phyloP scores from a whole-genome alignment of 2,329 filamentous ascomycete species.

The Clonostachys rhizophaga region DNA sequence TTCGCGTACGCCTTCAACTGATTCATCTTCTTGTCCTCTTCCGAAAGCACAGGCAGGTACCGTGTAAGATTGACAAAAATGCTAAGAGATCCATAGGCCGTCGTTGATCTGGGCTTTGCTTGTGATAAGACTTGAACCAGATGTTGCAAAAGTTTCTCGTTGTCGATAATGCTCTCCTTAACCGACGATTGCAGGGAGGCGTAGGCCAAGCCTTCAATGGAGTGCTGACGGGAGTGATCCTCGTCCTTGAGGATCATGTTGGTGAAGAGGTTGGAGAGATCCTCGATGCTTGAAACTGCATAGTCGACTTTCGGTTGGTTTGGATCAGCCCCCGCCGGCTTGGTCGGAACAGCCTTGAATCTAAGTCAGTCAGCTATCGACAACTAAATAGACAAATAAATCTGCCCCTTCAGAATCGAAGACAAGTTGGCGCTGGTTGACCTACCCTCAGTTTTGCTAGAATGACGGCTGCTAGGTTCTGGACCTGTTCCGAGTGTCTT shows the following conservation, averaged over 20 bases:
- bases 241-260: conserved; percentile 60
- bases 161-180: conserved; percentile 73
- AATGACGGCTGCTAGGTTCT: conserved; percentile 67
- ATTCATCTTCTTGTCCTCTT: conserved; percentile 87
- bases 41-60: conserved; percentile 72
- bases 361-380: conserved; percentile 43
- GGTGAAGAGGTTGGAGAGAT: conserved; percentile 59
- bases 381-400: conserved; percentile 5
- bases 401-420: background rate
- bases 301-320: conserved; percentile 40
- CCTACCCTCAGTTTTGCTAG: conserved; percentile 65
- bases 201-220: conserved; percentile 89
- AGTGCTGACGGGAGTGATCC: conserved; percentile 57
- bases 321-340: conserved; percentile 27
- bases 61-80: conserved; percentile 81
- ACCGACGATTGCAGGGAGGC: conserved; percentile 80
- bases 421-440: conserved; percentile 1
- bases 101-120: conserved; percentile 58
- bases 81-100: conserved; percentile 81
- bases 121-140: conserved; percentile 61
- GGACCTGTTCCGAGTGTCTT: conserved; percentile 56
- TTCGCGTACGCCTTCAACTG: conserved; percentile 95
- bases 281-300: conserved; percentile 58
- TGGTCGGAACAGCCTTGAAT: conserved; percentile 49
- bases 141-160: conserved; percentile 63